phyloP scores from a whole-genome alignment of 129 eudicot species.

The Flaveria brownii region DNA sequence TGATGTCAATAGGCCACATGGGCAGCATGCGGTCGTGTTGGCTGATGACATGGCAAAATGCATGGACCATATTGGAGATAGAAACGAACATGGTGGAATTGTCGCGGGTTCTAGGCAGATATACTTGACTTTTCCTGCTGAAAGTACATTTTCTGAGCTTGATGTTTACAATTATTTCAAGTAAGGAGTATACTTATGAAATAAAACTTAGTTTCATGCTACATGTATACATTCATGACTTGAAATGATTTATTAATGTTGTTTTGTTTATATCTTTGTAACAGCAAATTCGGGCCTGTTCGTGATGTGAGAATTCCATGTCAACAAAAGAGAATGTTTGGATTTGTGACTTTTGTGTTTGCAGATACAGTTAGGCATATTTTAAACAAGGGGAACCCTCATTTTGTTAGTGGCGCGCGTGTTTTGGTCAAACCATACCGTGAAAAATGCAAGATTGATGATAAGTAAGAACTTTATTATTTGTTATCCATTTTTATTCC shows the following conservation, averaged over 20 bases:
- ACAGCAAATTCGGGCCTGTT: slow-evolving; percentile 72
- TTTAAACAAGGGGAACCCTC: slow-evolving; percentile 74
- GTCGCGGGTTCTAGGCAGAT: slow-evolving; percentile 84
- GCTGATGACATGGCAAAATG: slow-evolving; percentile 72
- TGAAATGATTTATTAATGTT: not conserved
- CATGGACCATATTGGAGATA: slow-evolving; percentile 62
- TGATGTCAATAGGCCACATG: slow-evolving; percentile 71
- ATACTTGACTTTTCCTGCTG: slow-evolving; percentile 88
- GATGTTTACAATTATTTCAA: slow-evolving; percentile 78
- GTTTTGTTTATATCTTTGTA: not conserved
- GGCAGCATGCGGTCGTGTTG: slow-evolving; percentile 78
- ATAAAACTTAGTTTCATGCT: not conserved
- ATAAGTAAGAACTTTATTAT: slow-evolving; percentile 43
- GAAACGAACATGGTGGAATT: slow-evolving; percentile 78
- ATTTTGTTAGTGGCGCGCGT: slow-evolving; percentile 87
- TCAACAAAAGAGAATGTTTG: slow-evolving; percentile 90
- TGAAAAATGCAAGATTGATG: slow-evolving; percentile 62
- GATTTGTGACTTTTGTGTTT: slow-evolving; percentile 77
- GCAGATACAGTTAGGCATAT: slow-evolving; percentile 68
- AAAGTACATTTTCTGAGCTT: slow-evolving; percentile 83
- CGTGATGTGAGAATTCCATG: slow-evolving; percentile 94
- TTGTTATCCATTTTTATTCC: not conserved
- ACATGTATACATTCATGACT: not conserved
- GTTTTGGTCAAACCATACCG: slow-evolving; percentile 93
- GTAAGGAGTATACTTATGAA: slow-evolving; percentile 39